Evolutionary conservation across 768 basidiomycete genomes (phyloP), one percentile per base, ranked within the genome.

Genomic region (Neoboletus subvelutipes): DNA sequence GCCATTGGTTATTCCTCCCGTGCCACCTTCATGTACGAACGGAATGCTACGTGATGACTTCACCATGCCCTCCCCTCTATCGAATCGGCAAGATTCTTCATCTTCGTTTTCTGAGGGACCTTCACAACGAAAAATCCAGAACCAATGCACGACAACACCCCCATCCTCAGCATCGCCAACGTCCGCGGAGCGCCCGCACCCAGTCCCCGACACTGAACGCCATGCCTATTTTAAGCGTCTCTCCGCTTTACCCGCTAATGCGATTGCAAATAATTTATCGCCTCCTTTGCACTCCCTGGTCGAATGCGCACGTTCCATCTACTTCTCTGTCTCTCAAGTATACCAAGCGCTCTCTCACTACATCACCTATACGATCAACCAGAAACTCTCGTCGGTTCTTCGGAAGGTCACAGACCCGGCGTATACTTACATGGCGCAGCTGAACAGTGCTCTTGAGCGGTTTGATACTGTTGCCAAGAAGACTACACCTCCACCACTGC

Each of bases 201-300:
- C 78, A 1, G 75, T 80, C 4, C 82, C 83, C 20, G 85, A 92
- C 41, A 80, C 83, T 4, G 92, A 95, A 66, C 84, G 91, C 24
- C 90, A 93, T 65, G 90, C 92, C 2, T 98, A 99, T 73, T 99
- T 99, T 75, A 87, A 88, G 37, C 86, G 94, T n/a, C 78, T 96
- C 24, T 94, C 93, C 2, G 85, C 87, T 33, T 75, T 93, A 5
- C 88, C 89, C 2, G 74, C 77, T 1, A 81, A 83, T 33, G 74
- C 78, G 9, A 79, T 84, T 33, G 80, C 85, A 20, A 83, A 81
- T 62, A 78, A 85, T 20, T 81, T 97, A 10, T 91, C 95, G 1
- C 75, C 79, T 17, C 74, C 88, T 15, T 77, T 98, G 9, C 73
- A 85, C 22, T 78, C 78, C 40, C 78, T 96, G 42, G 80, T 94